These are phyloP conservation scores for Pyrrhoderma lamaoense DNA, from an alignment of 1,284 basidiomycete genomes.

Conservation along the genomic window DNA sequence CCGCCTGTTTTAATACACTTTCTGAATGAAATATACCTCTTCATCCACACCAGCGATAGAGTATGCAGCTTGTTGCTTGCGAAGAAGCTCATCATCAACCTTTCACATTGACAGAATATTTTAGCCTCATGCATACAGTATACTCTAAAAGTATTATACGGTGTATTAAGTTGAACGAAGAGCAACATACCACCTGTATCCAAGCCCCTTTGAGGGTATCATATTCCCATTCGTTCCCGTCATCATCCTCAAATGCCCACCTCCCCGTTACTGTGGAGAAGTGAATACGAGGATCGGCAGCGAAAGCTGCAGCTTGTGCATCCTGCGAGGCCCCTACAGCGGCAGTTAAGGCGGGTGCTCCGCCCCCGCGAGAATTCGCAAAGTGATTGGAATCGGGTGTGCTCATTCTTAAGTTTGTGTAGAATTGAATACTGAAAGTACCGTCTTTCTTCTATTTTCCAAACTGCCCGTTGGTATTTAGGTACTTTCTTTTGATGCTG, in stretches of 20 bases:
- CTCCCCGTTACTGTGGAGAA: slow-evolving; percentile 70
- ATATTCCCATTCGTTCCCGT: slow-evolving; percentile 87
- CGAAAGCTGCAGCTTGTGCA: slow-evolving; percentile 60
- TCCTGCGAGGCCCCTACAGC: slow-evolving; percentile 44
- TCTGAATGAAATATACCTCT: slow-evolving; percentile 42
- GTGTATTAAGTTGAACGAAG: background rate
- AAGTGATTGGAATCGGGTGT: no score
- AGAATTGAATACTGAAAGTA: no score
- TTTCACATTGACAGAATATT: no score
- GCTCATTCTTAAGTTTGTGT: no score
- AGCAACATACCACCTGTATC: slow-evolving; percentile 68
- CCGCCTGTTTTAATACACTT: background rate
- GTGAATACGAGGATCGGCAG: slow-evolving; percentile 71
- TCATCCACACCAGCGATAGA: slow-evolving; percentile 87
- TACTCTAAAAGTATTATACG: background rate
- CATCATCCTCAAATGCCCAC: slow-evolving; percentile 87
- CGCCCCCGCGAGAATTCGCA: no score
- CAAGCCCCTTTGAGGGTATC: slow-evolving; percentile 66
- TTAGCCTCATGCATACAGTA: slow-evolving; percentile 14
- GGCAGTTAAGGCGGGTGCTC: slow-evolving; percentile 21
- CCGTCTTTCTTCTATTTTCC: no score
- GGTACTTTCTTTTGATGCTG: background rate
- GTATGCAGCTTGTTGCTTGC: slow-evolving; percentile 89
- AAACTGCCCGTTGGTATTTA: no score
- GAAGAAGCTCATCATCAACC: slow-evolving; percentile 78